These are phyloP conservation scores for Candida nitratophila DNA, from an alignment of 805 yeast species.

Conservation along the genomic window DNA sequence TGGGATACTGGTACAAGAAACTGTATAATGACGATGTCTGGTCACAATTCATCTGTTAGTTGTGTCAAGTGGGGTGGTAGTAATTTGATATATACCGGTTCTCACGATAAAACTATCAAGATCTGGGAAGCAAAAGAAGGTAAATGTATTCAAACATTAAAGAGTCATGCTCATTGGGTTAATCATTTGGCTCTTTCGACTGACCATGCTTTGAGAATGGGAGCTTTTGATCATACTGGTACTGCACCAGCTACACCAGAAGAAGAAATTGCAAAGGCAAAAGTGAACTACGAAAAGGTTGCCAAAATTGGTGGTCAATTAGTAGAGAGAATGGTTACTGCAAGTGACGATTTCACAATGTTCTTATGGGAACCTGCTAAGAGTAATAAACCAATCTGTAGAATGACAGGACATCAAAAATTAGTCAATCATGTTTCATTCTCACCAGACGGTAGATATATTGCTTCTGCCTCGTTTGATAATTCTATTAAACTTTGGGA, in stretches of 20 bases:
- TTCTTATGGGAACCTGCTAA: constrained; percentile 90
- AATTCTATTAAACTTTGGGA: constrained; percentile 96
- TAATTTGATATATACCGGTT: constrained; percentile 76
- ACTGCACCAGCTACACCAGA: constrained; percentile 33
- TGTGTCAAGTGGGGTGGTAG: constrained; percentile 98
- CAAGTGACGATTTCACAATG: constrained; percentile 97
- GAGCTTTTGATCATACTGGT: constrained; percentile 78
- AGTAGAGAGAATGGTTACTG: constrained; percentile 82
- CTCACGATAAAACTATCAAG: constrained; percentile 91
- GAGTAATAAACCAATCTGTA: constrained; percentile 72
- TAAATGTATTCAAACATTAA: constrained; percentile 66
- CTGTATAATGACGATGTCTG: constrained; percentile 66
- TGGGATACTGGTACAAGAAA: constrained; percentile 80
- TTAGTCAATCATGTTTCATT: constrained; percentile 92
- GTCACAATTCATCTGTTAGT: constrained; percentile 84
- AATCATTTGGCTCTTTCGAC: constrained; percentile 90
- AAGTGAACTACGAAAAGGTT: constrained; percentile 52
- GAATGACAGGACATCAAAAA: constrained; percentile 98
- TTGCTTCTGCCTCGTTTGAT: constrained; percentile 92
- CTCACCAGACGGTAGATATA: constrained; percentile 88
- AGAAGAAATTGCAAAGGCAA: constrained; percentile 48
- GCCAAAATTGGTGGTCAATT: constrained; percentile 49
- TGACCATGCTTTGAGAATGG: constrained; percentile 79
- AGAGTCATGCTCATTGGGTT: constrained; percentile 96
- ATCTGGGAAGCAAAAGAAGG: constrained; percentile 87